Conservation (phyloP, 2,329 filamentous ascomycete species). For the Fusarium sp. region DNA sequence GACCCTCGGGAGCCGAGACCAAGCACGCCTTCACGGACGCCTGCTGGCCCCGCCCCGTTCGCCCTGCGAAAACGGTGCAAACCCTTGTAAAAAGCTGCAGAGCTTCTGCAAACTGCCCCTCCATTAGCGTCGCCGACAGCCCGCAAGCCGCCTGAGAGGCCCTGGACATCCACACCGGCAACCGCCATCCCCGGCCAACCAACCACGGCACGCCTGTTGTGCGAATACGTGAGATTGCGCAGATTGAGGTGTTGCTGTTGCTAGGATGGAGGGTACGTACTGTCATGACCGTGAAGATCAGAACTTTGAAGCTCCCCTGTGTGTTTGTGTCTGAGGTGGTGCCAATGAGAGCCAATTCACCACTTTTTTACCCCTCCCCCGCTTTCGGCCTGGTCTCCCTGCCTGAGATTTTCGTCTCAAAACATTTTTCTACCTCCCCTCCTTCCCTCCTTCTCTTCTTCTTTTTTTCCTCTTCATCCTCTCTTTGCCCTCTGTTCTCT, state of each 20-base stretch:
- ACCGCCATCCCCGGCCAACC: conserved; percentile 34
- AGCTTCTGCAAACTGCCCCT: conserved; percentile 37
- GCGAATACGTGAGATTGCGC: conserved; percentile 39
- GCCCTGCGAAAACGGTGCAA: conserved; percentile 34
- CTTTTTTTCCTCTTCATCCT: conserved; percentile 28
- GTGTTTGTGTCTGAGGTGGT: background rate
- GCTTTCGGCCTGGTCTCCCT: conserved; percentile 46
- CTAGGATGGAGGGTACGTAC: conserved; percentile 10
- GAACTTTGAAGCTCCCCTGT: conserved; percentile 17
- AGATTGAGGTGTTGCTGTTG: conserved; percentile 11
- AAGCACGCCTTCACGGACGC: conserved; percentile 20
- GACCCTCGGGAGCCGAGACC: conserved; percentile 40
- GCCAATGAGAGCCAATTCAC: conserved; percentile 19
- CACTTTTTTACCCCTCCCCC: conserved; percentile 48
- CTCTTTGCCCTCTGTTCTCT: conserved; percentile 37
- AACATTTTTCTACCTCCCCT: conserved; percentile 32
- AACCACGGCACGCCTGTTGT: conserved; percentile 29
- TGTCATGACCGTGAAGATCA: background rate
- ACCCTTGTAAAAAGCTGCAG: conserved; percentile 29
- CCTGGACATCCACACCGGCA: conserved; percentile 40
- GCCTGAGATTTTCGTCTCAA: conserved; percentile 41
- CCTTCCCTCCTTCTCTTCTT: conserved; percentile 35
- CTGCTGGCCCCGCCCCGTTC: conserved; percentile 23
- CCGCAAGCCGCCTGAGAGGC: conserved; percentile 33
- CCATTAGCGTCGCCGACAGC: conserved; percentile 42